These are phyloP conservation scores for Tieghemiomyces parasiticus DNA, from an alignment of 192 early-diverging fungal species.

Conservation along the genomic window DNA sequence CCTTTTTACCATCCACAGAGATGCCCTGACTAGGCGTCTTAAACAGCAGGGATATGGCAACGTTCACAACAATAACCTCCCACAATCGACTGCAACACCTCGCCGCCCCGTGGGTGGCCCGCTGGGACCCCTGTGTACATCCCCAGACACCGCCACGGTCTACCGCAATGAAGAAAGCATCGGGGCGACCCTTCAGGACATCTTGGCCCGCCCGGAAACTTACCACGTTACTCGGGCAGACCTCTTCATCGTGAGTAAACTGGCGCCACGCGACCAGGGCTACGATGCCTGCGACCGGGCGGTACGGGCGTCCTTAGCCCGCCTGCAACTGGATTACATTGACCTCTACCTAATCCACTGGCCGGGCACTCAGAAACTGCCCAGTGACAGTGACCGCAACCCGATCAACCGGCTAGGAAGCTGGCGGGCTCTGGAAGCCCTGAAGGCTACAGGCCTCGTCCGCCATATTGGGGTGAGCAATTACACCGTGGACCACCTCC, in stretches of 20 bases:
- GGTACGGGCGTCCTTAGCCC: constrained; percentile 32
- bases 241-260: constrained; percentile 54
- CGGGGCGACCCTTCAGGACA: constrained; percentile 30
- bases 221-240: constrained; percentile 36
- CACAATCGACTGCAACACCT: neutral
- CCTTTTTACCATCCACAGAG: too few relatives aligned
- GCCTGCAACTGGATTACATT: constrained; percentile 48
- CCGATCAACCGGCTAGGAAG: constrained; percentile 32
- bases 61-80: neutral
- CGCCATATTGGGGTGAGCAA: constrained; percentile 60
- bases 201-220: constrained; percentile 22
- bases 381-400: constrained; percentile 18
- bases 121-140: neutral
- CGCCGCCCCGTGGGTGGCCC: neutral
- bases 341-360: constrained; percentile 68
- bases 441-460: constrained; percentile 39
- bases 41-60: neutral
- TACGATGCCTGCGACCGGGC: constrained; percentile 38
- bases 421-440: constrained; percentile 43
- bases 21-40: too few relatives aligned
- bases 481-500: constrained; percentile 41
- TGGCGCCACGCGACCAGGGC: constrained; percentile 56
- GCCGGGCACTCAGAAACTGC: constrained; percentile 28
- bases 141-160: constrained; percentile 43
- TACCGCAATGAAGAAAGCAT: constrained; percentile 48